phyloP scores from a whole-genome alignment of 2,329 filamentous ascomycete species.

The Stenocarpella maydis region DNA sequence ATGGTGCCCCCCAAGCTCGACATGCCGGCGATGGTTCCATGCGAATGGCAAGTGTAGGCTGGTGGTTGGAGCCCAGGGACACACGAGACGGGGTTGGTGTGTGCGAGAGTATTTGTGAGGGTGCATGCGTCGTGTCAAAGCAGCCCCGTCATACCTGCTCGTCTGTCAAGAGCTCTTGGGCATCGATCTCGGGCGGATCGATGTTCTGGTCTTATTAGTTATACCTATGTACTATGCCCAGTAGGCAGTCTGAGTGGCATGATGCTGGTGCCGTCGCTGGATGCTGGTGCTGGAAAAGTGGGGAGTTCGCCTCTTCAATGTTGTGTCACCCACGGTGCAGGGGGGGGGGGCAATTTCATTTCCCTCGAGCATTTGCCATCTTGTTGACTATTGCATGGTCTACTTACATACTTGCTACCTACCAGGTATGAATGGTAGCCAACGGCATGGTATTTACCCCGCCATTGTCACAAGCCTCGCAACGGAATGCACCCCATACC shows the following conservation, averaged over 20 bases:
- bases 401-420: too few relatives aligned
- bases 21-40: conserved; percentile 34
- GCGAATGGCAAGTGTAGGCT: conserved; percentile 18
- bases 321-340: neutral
- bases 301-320: neutral
- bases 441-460: conserved; percentile 21
- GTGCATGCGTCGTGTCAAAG: neutral
- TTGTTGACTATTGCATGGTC: too few relatives aligned
- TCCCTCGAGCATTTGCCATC: neutral
- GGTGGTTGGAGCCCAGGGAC: neutral
- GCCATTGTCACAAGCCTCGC: conserved; percentile 23
- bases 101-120: neutral
- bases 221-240: too few relatives aligned
- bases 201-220: conserved; percentile 2
- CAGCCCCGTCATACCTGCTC: neutral
- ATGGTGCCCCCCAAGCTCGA: conserved; percentile 31
- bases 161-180: neutral
- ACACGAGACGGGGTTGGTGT: neutral
- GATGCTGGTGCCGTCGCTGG: neutral
- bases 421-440: neutral
- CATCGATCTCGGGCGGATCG: neutral
- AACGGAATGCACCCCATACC: neutral
- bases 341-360: neutral
- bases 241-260: neutral
- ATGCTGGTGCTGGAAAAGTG: conserved; percentile 1